These are phyloP conservation scores for Peribolospora kevripleyi DNA, from an alignment of 768 basidiomycete genomes.

Conservation along the genomic window DNA sequence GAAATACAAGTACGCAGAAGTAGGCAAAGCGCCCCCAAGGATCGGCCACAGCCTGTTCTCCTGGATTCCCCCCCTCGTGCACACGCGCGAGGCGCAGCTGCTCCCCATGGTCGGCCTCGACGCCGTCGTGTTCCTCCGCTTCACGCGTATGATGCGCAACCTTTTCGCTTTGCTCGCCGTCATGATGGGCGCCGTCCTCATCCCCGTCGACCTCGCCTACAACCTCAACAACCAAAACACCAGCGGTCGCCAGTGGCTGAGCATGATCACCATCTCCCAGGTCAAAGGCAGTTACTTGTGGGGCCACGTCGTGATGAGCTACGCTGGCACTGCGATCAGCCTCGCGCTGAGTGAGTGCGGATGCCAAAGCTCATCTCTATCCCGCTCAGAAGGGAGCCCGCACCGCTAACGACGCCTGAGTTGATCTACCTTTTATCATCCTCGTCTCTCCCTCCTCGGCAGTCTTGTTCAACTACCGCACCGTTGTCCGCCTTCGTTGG, in stretches of 20 bases:
- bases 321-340: conserved; percentile 36
- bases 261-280: conserved; percentile 13
- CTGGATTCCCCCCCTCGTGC: conserved; percentile 27
- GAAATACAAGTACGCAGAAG: conserved; percentile 16
- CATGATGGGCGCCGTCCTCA: conserved; percentile 43
- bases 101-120: conserved; percentile 55
- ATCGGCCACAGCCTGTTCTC: conserved; percentile 63
- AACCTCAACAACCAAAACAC: conserved; percentile 41
- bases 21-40: conserved; percentile 25
- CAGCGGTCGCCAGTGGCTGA: conserved; percentile 22
- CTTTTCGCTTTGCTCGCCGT: conserved; percentile 41
- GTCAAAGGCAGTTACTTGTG: conserved; percentile 13
- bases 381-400: too few relatives aligned
- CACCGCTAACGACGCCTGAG: too few relatives aligned
- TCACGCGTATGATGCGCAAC: conserved; percentile 58
- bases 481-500: conserved; percentile 46
- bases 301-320: conserved; percentile 59
- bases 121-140: conserved; percentile 75
- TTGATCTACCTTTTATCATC: not conserved
- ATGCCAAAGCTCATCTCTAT: too few relatives aligned
- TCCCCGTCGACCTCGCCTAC: conserved; percentile 69
- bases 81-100: not conserved
- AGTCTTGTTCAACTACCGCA: conserved; percentile 17
- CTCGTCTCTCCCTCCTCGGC: not conserved
- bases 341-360: not conserved